Base-by-base conservation (phyloP, 306 rosid genomes). In the Phaseolus lunatus region DNA sequence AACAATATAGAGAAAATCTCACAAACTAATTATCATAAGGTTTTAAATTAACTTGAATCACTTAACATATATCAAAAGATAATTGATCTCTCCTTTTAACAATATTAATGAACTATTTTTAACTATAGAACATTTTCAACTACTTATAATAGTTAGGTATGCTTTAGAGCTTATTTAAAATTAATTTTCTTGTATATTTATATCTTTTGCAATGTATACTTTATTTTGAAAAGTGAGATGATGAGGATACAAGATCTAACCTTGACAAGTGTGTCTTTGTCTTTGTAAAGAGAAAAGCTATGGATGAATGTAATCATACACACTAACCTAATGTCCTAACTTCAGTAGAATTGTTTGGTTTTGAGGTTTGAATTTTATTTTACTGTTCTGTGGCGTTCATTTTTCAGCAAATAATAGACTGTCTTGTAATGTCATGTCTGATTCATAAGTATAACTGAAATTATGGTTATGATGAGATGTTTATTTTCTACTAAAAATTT, bases 241-340 rank as follows among this genome's bases (percentile, higher is more conserved):
- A 57, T 12, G 18, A 57, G 35, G 24, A 13, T 24, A 37, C 35
- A 57, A 23, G 9, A 13, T 57, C 64, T 4, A 57, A 57, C 35
- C 64, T 57, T 24, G 37, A 57, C 64, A 24, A 24, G 64, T 57
- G 10, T 57, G n/a, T 56, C 35, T 57, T 13, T 57, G n/a, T 56
- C 35, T 57, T 13, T 57, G 26, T 5, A 26, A 57, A 12, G 64
- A 8, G 3, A 24, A 57, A 57, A 57, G 9, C 35, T 1, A 20
- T 53, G 5, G 26, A n/a, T 56, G 16, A 56, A 22, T 56, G 29
- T 56, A 56, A 56, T 23, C n/a, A 58, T 59, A 16, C 33, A 58
- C 27, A 16, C 65, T 58, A 59, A 59, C 20, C 41, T 41, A 26
- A 13, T 59, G 39, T 27, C n/a, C 66, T 7, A 59, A 0, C 19